Evolutionary conservation across 257 asterid species (phyloP).

Genomic region (Rauvolfia tetraphylla): DNA sequence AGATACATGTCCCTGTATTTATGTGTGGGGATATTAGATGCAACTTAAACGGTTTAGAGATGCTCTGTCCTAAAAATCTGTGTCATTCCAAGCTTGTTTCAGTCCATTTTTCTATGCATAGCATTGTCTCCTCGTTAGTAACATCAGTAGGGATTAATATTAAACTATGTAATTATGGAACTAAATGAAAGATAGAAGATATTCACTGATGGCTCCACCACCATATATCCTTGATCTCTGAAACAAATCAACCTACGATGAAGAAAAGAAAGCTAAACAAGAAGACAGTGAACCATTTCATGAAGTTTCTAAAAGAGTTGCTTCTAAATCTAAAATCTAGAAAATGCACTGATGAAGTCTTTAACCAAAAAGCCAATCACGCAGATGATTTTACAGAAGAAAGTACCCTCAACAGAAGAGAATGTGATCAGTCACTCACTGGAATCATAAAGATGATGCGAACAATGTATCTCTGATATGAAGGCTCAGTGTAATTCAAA

Average conservation of each 20-base stretch:
- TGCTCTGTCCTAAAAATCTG: not conserved
- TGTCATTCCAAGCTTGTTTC: not conserved
- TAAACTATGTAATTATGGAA: not conserved
- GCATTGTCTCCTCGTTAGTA: not conserved
- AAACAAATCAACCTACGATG: not conserved
- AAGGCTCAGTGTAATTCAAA: conserved; percentile 92
- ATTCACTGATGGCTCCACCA: not conserved
- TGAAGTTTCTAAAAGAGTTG: not conserved
- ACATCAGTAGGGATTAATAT: not conserved
- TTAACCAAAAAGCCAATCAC: not conserved
- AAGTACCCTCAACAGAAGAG: not conserved
- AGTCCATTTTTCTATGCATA: not conserved
- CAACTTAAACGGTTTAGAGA: not conserved
- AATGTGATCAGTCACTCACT: conserved; percentile 45
- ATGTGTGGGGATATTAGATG: not conserved
- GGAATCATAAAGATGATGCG: conserved; percentile 99
- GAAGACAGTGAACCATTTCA: not conserved
- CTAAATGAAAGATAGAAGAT: not conserved
- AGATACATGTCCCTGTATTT: not conserved
- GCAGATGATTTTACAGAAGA: not conserved
- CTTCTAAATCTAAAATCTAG: not conserved
- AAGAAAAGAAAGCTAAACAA: not conserved
- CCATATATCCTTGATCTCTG: not conserved
- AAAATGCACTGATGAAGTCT: not conserved
- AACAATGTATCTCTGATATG: conserved; percentile 88